Conservation (phyloP, 83 land plant species). For the Larix sibirica region DNA sequence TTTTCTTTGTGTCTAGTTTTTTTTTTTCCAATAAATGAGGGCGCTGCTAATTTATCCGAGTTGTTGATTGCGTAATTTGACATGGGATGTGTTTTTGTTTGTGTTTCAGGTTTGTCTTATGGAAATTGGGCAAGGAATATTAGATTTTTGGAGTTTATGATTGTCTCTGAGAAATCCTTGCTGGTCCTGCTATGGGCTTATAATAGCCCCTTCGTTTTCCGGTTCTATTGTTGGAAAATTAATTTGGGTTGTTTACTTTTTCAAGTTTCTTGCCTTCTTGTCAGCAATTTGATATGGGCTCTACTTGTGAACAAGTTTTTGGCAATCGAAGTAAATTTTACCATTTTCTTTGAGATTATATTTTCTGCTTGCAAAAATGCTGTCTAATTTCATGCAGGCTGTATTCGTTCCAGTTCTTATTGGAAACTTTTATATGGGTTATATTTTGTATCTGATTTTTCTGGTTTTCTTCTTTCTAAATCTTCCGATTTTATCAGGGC, state of each 20-base stretch:
- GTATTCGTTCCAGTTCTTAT: neutral
- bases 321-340: too few species aligned
- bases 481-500: neutral
- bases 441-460: neutral
- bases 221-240: neutral
- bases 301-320: too few species aligned
- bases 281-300: too few species aligned
- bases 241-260: neutral
- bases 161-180: neutral
- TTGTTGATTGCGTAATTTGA: neutral
- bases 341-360: neutral
- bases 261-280: neutral
- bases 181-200: neutral
- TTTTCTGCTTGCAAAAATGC: neutral
- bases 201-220: neutral
- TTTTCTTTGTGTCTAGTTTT: neutral
- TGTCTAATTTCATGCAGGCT: neutral
- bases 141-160: neutral
- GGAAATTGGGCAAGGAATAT: neutral
- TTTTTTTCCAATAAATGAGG: neutral
- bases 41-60: neutral
- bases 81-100: neutral
- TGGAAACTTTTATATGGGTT: too few species aligned
- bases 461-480: neutral
- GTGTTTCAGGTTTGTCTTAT: neutral